Conservation (phyloP, 73 alveolate species). For the Breviolum minutum region DNA sequence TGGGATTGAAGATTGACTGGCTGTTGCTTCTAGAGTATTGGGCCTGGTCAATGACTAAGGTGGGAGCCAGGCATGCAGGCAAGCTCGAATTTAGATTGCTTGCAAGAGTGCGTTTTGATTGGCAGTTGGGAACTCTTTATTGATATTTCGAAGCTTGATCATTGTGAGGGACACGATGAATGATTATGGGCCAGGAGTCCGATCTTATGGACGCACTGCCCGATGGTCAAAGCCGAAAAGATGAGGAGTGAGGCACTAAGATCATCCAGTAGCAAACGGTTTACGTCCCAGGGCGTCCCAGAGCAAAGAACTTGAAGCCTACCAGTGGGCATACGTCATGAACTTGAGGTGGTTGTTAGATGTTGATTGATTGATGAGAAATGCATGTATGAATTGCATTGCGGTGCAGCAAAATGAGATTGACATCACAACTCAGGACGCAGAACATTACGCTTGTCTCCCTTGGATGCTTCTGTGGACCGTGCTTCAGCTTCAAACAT, state of each 20-base stretch:
- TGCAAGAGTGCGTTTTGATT: no score
- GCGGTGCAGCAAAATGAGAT: background rate
- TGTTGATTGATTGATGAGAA: background rate
- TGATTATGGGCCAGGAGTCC: constrained; percentile 15
- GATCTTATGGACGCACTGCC: constrained; percentile 90
- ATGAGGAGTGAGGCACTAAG: constrained; percentile 27
- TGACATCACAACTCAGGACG: constrained; percentile 5
- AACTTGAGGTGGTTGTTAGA: background rate
- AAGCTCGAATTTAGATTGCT: background rate
- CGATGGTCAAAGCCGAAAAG: constrained; percentile 77
- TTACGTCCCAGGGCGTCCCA: background rate
- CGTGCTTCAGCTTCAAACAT: constrained; percentile 16
- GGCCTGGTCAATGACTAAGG: background rate
- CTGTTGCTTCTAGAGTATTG: background rate
- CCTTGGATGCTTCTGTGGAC: constrained; percentile 93
- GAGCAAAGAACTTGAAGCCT: background rate
- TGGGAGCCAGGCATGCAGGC: constrained; percentile 95
- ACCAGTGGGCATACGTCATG: background rate
- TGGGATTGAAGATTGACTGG: no score
- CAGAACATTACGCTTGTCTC: constrained; percentile 82
- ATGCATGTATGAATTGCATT: no score
- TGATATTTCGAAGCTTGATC: no score
- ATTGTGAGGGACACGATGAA: no score
- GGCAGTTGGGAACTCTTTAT: no score
- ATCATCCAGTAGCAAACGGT: background rate